Conservation (phyloP, 1,139 yeast species). For the Yamadazyma diddensiae region DNA sequence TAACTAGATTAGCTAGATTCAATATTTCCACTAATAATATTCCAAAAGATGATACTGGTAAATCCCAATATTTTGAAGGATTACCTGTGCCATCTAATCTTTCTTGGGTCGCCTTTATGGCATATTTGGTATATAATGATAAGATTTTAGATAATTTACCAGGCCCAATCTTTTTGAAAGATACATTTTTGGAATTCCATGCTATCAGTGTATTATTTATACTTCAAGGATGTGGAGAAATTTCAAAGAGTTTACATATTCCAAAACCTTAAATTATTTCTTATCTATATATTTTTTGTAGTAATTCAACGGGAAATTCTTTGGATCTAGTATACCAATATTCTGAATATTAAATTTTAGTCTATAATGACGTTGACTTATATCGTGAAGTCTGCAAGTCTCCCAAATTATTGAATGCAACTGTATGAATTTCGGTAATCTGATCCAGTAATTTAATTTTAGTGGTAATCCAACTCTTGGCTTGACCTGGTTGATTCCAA, state of each 20-base stretch:
- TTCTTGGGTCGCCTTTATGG: slow-evolving; percentile 70
- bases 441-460: slow-evolving; percentile 19
- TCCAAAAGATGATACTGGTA: slow-evolving; percentile 84
- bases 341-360: slow-evolving; percentile 23
- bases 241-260: slow-evolving; percentile 83
- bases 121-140: slow-evolving; percentile 54
- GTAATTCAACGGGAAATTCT: slow-evolving; percentile 26
- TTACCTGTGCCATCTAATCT: slow-evolving; percentile 92
- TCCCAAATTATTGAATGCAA: slow-evolving; percentile 43
- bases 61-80: slow-evolving; percentile 86
- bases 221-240: slow-evolving; percentile 86
- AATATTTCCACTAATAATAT: slow-evolving; percentile 90
- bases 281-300: slow-evolving; percentile 17
- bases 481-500: slow-evolving; percentile 27
- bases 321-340: slow-evolving; percentile 43
- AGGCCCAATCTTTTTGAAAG: slow-evolving; percentile 56
- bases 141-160: slow-evolving; percentile 55
- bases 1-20: slow-evolving; percentile 90
- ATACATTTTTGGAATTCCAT: slow-evolving; percentile 68
- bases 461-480: slow-evolving; percentile 3
- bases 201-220: slow-evolving; percentile 62
- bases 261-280: slow-evolving; percentile 64
- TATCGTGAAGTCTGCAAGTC: slow-evolving; percentile 27
- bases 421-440: slow-evolving; percentile 22
- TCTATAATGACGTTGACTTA: slow-evolving; percentile 32